Evolutionary conservation across 192 early-diverging fungal genomes (phyloP).

Genomic region (Entophlyctis luteolus): DNA sequence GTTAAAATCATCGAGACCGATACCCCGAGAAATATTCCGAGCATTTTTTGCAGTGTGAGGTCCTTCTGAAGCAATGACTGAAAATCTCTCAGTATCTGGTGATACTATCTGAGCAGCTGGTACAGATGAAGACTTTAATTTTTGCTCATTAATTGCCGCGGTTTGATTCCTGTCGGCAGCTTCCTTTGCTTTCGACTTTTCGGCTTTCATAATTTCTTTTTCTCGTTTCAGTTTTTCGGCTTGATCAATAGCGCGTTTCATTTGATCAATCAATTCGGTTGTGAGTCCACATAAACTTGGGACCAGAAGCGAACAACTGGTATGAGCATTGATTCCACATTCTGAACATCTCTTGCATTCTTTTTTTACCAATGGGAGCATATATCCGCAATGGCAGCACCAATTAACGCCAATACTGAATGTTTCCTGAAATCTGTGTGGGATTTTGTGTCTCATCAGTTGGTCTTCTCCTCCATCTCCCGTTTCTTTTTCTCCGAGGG

Average conservation of each 20-base stretch:
- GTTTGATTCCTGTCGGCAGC: not conserved
- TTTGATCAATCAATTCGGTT: conserved; percentile 79
- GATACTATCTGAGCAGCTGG: not conserved
- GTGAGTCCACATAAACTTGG: conserved; percentile 92
- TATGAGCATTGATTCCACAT: conserved; percentile 79
- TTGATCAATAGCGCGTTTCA: conserved; percentile 77
- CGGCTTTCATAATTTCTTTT: conserved; percentile 52
- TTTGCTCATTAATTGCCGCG: not conserved
- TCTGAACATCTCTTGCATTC: conserved; percentile 59
- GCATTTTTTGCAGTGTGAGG: not conserved
- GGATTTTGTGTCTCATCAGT: conserved; percentile 84
- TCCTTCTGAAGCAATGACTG: not conserved
- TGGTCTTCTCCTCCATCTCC: conserved; percentile 43
- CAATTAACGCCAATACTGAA: conserved; percentile 82
- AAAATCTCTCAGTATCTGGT: not conserved
- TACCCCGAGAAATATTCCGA: conserved; percentile 42
- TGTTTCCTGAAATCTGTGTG: conserved; percentile 89
- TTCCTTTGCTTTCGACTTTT: conserved; percentile 40
- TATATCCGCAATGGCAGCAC: conserved; percentile 97
- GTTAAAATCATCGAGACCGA: conserved; percentile 88
- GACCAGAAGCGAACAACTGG: conserved; percentile 76
- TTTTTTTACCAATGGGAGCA: conserved; percentile 84
- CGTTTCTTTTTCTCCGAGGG: conserved; percentile 55
- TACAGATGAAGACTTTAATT: not conserved
- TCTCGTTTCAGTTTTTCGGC: conserved; percentile 51